Conservation (phyloP, 345 rosid genomes). For the Nasturtium officinale region DNA sequence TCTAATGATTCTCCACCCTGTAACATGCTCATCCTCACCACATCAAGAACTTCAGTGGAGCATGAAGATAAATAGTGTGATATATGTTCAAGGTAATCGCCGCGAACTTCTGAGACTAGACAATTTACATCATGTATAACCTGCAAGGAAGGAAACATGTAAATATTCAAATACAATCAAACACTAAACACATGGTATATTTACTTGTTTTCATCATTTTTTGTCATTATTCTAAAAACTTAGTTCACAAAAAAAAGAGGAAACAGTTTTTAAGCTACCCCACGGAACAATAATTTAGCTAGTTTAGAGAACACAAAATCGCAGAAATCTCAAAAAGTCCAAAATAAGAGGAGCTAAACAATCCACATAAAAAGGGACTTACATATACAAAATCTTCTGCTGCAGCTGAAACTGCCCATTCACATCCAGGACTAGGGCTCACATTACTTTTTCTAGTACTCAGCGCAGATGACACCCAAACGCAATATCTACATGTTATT, state of each 20-base stretch:
- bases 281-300: slow-evolving; percentile 22
- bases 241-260: not conserved
- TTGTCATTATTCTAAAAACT: not conserved
- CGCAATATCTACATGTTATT: slow-evolving; percentile 58
- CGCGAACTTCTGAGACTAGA: slow-evolving; percentile 67
- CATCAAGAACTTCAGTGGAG: slow-evolving; percentile 65
- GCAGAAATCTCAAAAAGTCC: not conserved
- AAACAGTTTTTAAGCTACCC: slow-evolving; percentile 6
- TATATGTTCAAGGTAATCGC: slow-evolving; percentile 64
- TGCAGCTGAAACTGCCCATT: slow-evolving; percentile 81
- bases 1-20: slow-evolving; percentile 65
- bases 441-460: slow-evolving; percentile 60
- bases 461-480: slow-evolving; percentile 87
- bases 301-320: not conserved
- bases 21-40: slow-evolving; percentile 76
- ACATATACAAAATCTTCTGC: slow-evolving; percentile 88
- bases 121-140: slow-evolving; percentile 77
- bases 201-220: slow-evolving; percentile 10
- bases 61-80: slow-evolving; percentile 68
- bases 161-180: slow-evolving; percentile 26
- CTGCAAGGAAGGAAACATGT: slow-evolving; percentile 55
- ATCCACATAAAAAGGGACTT: slow-evolving; percentile 42
- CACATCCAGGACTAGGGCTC: slow-evolving; percentile 68
- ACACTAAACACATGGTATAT: not conserved
- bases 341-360: slow-evolving; percentile 23